These are phyloP conservation scores for Thermoascus crustaceus DNA, from an alignment of 2,329 filamentous ascomycete species.

Conservation along the genomic window DNA sequence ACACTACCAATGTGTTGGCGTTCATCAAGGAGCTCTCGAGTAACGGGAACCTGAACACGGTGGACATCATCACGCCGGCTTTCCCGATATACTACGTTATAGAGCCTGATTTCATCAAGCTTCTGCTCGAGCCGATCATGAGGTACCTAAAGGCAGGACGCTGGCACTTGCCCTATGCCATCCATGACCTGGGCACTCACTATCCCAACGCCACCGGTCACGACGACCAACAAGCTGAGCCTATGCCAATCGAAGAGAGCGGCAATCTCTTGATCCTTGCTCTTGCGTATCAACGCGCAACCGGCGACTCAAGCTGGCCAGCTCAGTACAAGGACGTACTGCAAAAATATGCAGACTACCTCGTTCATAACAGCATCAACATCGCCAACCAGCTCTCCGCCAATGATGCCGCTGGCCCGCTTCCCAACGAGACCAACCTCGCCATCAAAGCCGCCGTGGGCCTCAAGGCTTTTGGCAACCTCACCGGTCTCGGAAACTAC, in stretches of 20 bases:
- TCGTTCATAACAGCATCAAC: conserved; percentile 32
- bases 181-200: conserved; percentile 35
- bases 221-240: conserved; percentile 30
- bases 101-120: conserved; percentile 35
- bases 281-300: conserved; percentile 30
- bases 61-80: conserved; percentile 37
- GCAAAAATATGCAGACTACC: conserved; percentile 34
- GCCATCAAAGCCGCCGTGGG: conserved; percentile 42
- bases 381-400: conserved; percentile 35
- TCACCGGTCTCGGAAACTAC: conserved; percentile 31
- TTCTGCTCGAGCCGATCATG: conserved; percentile 38
- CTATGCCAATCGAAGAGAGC: conserved; percentile 37
- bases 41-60: conserved; percentile 36
- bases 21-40: conserved; percentile 40
- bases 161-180: conserved; percentile 31
- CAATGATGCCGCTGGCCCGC: conserved; percentile 34
- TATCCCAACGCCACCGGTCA: conserved; percentile 37
- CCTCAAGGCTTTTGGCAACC: conserved; percentile 36
- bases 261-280: conserved; percentile 34
- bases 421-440: conserved; percentile 40
- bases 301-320: conserved; percentile 31
- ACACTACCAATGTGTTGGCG: conserved; percentile 23
- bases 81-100: conserved; percentile 38
- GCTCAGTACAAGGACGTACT: conserved; percentile 28
- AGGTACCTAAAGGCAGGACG: conserved; percentile 33